phyloP scores from a whole-genome alignment of 257 asterid species.

The Jacaranda copaia region DNA sequence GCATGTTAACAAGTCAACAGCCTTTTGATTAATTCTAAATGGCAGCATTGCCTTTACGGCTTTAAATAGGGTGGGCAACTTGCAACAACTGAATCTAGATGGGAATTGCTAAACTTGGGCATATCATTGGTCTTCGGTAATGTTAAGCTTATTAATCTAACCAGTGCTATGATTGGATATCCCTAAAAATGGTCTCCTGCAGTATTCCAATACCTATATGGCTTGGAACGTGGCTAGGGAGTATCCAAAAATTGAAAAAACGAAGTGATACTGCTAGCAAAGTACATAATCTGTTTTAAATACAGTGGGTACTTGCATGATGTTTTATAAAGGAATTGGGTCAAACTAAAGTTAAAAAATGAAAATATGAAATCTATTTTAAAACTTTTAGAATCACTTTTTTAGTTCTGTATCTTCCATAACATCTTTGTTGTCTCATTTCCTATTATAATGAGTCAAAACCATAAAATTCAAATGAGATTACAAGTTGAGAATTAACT shows the following conservation, averaged over 20 bases:
- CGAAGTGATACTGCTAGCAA: not conserved
- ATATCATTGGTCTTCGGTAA: not conserved
- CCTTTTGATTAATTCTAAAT: slow-evolving; percentile 7
- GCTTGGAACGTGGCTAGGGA: not conserved
- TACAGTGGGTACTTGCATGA: not conserved
- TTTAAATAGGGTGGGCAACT: not conserved
- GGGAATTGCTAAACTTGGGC: slow-evolving; percentile 17
- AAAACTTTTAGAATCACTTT: not conserved
- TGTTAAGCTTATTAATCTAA: not conserved
- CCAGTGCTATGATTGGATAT: not conserved
- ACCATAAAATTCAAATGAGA: not conserved
- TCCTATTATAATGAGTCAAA: not conserved
- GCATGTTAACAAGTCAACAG: not conserved
- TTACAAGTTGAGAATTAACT: not conserved
- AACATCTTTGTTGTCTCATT: not conserved
- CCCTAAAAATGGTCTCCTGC: not conserved
- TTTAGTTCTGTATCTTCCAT: not conserved
- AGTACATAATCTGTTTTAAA: not conserved
- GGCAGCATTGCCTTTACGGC: not conserved
- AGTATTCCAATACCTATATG: not conserved
- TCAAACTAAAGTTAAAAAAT: not conserved
- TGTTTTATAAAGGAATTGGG: not conserved
- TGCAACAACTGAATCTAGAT: not conserved
- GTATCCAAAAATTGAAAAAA: not conserved
- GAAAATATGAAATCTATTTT: not conserved